Conservation (phyloP, 768 basidiomycete species). For the Pholiota conissans region DNA sequence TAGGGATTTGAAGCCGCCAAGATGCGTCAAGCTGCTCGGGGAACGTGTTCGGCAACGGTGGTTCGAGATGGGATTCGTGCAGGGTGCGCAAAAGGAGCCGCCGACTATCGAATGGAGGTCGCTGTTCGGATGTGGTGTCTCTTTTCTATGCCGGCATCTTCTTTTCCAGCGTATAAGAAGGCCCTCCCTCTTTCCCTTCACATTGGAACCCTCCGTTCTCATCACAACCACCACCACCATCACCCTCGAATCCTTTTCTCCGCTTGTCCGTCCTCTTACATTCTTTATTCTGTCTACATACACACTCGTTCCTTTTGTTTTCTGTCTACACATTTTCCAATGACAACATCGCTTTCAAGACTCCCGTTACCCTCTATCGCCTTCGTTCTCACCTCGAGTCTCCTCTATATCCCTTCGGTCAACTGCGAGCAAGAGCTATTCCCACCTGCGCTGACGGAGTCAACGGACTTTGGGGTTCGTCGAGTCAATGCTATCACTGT, state of each 20-base stretch:
- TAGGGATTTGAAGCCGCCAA: no score
- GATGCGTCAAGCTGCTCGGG: not conserved
- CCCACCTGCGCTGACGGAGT: not conserved
- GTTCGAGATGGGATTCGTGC: not conserved
- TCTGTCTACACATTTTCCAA: not conserved
- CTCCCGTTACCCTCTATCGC: constrained; percentile 2
- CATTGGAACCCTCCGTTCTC: not conserved
- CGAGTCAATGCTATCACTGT: not conserved
- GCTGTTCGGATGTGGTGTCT: not conserved
- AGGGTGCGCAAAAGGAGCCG: not conserved
- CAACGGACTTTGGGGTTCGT: not conserved
- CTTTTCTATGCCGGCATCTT: not conserved
- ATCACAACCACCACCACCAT: not conserved
- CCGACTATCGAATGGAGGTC: not conserved
- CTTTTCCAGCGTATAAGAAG: not conserved
- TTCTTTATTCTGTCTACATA: not conserved
- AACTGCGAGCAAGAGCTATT: not conserved
- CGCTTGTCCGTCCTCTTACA: not conserved
- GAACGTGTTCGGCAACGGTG: not conserved
- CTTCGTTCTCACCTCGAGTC: not conserved
- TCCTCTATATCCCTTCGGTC: not conserved
- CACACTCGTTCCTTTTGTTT: not conserved
- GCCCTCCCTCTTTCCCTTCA: not conserved
- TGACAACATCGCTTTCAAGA: not conserved
- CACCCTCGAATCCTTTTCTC: no score